phyloP scores from a whole-genome alignment of 495 filamentous ascomycete species.

The Daldinia bambusicola region DNA sequence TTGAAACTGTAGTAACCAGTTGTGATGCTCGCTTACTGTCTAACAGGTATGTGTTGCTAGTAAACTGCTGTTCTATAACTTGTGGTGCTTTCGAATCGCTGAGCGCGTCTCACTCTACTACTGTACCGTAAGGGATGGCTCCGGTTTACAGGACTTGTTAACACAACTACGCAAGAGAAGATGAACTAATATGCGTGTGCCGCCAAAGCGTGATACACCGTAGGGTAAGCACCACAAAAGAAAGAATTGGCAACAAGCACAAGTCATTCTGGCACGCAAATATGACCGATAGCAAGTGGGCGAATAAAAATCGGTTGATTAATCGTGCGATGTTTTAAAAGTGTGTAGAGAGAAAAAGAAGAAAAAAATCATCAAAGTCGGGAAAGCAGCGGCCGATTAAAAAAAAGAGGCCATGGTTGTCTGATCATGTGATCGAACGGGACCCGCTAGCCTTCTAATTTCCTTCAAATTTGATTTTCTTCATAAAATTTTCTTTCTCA shows the following conservation, averaged over 20 bases:
- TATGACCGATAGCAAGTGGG: slow-evolving; percentile 62
- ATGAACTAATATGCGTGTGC: slow-evolving; percentile 31
- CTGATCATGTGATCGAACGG: slow-evolving; percentile 24
- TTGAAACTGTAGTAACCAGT: background rate
- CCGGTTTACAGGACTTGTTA: background rate
- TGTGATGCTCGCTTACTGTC: background rate
- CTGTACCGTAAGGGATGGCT: no score
- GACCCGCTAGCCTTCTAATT: background rate
- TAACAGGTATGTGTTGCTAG: background rate
- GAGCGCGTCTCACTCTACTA: no score
- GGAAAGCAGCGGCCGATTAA: background rate
- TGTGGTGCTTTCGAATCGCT: background rate
- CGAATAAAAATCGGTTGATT: slow-evolving; percentile 62
- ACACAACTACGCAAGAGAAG: background rate
- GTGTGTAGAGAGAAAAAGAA: slow-evolving; percentile 54
- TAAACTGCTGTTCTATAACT: background rate
- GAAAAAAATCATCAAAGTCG: slow-evolving; percentile 13
- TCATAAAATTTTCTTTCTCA: background rate
- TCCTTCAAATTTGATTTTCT: slow-evolving; percentile 21
- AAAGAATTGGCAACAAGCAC: slow-evolving; percentile 43
- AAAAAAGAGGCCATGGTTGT: slow-evolving; percentile 1
- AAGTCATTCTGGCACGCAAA: slow-evolving; percentile 58
- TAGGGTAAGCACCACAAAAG: slow-evolving; percentile 32
- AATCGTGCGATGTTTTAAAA: slow-evolving; percentile 56
- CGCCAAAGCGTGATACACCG: slow-evolving; percentile 42